These are phyloP conservation scores for Aspergillus panamensis DNA, from an alignment of 495 filamentous ascomycete genomes.

Conservation along the genomic window DNA sequence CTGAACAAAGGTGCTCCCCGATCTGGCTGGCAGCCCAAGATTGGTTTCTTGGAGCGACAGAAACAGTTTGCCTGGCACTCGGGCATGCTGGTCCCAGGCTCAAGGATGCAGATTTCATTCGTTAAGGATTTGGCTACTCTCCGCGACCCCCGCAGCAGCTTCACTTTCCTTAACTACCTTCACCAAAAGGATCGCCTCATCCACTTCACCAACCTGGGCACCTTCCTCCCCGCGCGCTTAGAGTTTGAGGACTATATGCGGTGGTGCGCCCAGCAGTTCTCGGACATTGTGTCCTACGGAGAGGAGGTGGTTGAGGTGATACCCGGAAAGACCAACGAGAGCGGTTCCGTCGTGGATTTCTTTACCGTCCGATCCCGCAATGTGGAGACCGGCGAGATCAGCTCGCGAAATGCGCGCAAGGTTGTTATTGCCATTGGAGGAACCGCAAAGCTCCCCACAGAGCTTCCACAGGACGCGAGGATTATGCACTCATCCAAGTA, in stretches of 20 bases:
- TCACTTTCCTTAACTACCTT: conserved; percentile 95
- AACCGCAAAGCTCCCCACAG: conserved; percentile 68
- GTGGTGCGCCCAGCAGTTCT: conserved; percentile 84
- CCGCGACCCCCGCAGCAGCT: conserved; percentile 80
- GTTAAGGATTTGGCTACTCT: conserved; percentile 93
- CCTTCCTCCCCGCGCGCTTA: conserved; percentile 78
- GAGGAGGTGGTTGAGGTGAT: conserved; percentile 64
- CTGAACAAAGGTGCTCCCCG: conserved; percentile 25
- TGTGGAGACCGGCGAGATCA: conserved; percentile 46
- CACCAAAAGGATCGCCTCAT: conserved; percentile 73
- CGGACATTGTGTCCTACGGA: conserved; percentile 71
- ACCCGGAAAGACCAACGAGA: conserved; percentile 35
- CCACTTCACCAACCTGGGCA: conserved; percentile 84
- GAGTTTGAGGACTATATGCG: conserved; percentile 95
- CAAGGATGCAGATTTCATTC: conserved; percentile 97
- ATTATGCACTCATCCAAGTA: conserved; percentile 93
- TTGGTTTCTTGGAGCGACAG: conserved; percentile 85
- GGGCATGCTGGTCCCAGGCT: conserved; percentile 89
- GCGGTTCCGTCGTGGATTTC: conserved; percentile 40
- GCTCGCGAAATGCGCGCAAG: conserved; percentile 62
- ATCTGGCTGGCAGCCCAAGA: conserved; percentile 52
- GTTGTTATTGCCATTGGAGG: conserved; percentile 87
- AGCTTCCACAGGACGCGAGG: conserved; percentile 59
- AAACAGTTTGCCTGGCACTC: conserved; percentile 83
- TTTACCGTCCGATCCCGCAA: conserved; percentile 58